These are phyloP conservation scores for Rhizopus microsporus DNA, from an alignment of 371 early-diverging fungal genomes.

Conservation along the genomic window DNA sequence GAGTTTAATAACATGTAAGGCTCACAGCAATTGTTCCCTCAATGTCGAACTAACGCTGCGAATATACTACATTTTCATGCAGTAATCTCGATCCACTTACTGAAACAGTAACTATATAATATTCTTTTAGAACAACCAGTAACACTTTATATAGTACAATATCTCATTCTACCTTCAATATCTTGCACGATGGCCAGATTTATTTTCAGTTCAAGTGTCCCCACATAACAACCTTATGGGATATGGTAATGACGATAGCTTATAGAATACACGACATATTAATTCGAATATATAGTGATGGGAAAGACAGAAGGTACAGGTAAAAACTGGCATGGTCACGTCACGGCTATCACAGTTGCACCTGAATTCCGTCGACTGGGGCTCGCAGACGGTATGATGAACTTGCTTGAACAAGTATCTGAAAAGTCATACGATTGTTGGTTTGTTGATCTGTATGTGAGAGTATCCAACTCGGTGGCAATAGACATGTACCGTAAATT, in stretches of 20 bases:
- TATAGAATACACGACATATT: neutral
- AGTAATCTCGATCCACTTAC: constrained; percentile 89
- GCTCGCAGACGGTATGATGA: constrained; percentile 91
- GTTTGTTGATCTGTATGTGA: constrained; percentile 98
- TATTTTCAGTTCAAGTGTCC: constrained; percentile 83
- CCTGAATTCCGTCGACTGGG: constrained; percentile 95
- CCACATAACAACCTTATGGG: constrained; percentile 80
- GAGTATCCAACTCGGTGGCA: constrained; percentile 94
- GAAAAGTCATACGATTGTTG: constrained; percentile 91
- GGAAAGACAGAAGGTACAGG: constrained; percentile 95
- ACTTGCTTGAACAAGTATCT: constrained; percentile 89
- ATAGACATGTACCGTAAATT: constrained; percentile 94
- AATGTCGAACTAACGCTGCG: neutral
- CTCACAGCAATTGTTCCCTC: no score
- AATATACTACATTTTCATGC: neutral
- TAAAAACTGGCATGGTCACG: constrained; percentile 97
- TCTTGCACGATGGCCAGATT: constrained; percentile 93
- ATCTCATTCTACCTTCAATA: constrained; percentile 93
- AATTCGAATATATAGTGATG: constrained; percentile 69
- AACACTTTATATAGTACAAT: constrained; percentile 72
- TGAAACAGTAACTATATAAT: constrained; percentile 69
- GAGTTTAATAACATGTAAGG: constrained; percentile 85
- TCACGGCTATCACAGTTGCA: constrained; percentile 97
- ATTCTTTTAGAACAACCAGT: neutral
- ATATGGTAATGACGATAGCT: constrained; percentile 60